Conservation (phyloP, 2,329 filamentous ascomycete genomes). For the Colletotrichum eremochloae region DNA sequence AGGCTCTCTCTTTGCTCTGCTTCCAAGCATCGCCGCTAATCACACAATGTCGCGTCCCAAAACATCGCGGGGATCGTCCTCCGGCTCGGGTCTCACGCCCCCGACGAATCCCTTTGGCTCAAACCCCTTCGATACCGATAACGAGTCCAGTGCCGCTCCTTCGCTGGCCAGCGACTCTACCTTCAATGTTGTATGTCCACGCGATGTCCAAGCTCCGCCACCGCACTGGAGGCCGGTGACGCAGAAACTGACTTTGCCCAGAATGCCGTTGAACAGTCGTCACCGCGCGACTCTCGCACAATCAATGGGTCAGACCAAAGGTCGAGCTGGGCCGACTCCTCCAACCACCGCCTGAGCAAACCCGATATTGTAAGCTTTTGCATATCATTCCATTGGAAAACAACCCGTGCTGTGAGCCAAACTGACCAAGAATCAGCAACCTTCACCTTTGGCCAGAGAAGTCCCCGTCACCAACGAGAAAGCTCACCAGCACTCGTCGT, state of each 20-base stretch:
- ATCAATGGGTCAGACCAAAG: slow-evolving; percentile 23
- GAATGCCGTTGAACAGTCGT: slow-evolving; percentile 30
- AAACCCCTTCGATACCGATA: slow-evolving; percentile 43
- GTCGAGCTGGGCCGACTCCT: slow-evolving; percentile 24
- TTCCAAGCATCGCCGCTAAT: slow-evolving; percentile 3
- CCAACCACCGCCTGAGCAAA: slow-evolving; percentile 39
- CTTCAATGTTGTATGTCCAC: slow-evolving; percentile 40
- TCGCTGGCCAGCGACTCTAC: slow-evolving; percentile 43
- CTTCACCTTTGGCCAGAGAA: slow-evolving; percentile 41
- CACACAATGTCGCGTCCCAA: slow-evolving; percentile 39
- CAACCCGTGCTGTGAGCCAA: too few relatives aligned
- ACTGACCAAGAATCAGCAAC: slow-evolving; percentile 27
- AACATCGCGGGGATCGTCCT: slow-evolving; percentile 19
- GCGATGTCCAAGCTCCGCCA: background rate
- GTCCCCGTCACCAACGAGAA: slow-evolving; percentile 36
- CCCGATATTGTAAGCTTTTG: slow-evolving; percentile 36
- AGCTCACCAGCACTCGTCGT: slow-evolving; percentile 21
- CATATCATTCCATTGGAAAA: too few relatives aligned
- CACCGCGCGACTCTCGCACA: slow-evolving; percentile 7
- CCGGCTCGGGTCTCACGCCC: slow-evolving; percentile 31
- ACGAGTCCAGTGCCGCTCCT: slow-evolving; percentile 38
- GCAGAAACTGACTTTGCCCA: slow-evolving; percentile 13
- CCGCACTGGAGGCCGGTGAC: background rate
- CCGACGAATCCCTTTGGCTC: slow-evolving; percentile 41
- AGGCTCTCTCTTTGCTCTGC: background rate